Evolutionary conservation across 345 rosid species (phyloP), one percentile per base, ranked within the genome.

Genomic region (Durio zibethinus): DNA sequence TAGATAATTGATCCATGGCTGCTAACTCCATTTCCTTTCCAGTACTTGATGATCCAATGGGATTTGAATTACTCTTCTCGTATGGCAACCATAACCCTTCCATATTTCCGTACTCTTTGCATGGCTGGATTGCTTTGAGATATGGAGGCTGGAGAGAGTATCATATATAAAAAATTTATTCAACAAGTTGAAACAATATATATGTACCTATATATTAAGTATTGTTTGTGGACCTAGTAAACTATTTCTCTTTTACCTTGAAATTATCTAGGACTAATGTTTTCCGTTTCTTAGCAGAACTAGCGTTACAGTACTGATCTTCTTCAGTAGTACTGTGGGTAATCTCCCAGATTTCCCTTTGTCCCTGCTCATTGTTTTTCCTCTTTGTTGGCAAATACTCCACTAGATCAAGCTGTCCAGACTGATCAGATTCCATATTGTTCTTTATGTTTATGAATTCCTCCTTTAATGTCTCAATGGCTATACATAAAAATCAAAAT

Each of bases 381-480:
- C 74, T 33, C 74, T 77, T 79, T 56, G 62, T 64, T 18, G 77
- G 10, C 33, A 73, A 53, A 74, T 31, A 67, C 29, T 66, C 80
- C 68, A 60, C 35, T n/a, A 50, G 53, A 56, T 56, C 29, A 63
- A 72, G 45, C 48, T 29, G 31, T 7, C 27, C 33, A 1, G 21
- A 4, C 21, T 25, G 61, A 1, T 56, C 68, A 52, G 75, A 54
- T 62, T 78, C 66, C 68, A 76, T 66, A 0, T 21, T 43, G 1
- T 63, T 59, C 67, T 75, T 77, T 14, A 42, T 70, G 36, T 74
- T 79, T 43, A 35, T 11, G 57, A 74, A 36, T 71, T 77, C 80
- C 36, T 68, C 56, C 36, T 77, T 75, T 42, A 84, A 21, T 25
- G 60, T 73, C 21, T 78, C 78, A 53, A 78, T 72, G 33, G 84